Evolutionary conservation across 768 basidiomycete species (phyloP), one percentile per base, ranked within the genome.

Genomic region (Lactifluus hygrophoroides): DNA sequence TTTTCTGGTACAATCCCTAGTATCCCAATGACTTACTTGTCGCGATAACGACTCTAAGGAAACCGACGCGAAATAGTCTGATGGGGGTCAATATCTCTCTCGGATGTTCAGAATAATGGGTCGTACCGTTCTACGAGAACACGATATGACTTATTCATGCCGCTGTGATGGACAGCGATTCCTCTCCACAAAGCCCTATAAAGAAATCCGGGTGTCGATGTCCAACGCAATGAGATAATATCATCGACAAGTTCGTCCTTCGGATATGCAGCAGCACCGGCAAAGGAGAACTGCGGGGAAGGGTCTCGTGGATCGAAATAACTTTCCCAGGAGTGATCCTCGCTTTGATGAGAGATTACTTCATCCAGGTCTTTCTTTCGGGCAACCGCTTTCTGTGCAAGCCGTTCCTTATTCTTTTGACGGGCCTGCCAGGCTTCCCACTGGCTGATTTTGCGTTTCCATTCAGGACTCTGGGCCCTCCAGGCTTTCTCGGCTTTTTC

Each of bases 101-200:
- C 34, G 14, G 35, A 11, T 46, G 40, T 11, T 32, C 19, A 25
- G 45, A 16, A 40, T 51, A 1, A 17, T 44, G 11, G 42, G 21
- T 40, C 66, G 46, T 58, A 80, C 81, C 78, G 79, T 73, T 86
- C 83, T 0, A 86, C 73, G 0, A 83, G 61, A 45, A 74, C 73
- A 42, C 84, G 70, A 66, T 87, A 88, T 1, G 69, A 68, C 65
- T 78, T 83, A 60, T 80, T 79, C 84, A 88, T 84, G 21, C 86
- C 86, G 9, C 81, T 65, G 67, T 88, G 86, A 63, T 88, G 86
- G 11, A 88, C 77, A 0, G 79, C 86, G 28, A 88, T 78, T 30
- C 86, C 86, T 32, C 86, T 73, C 49, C 68, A 67, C 48, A 88
- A 69, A 6, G 80, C 81, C 11, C 54, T 58, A 25, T 82, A 51